Evolutionary conservation across 495 filamentous ascomycete species (phyloP), one percentile per base, ranked within the genome.

Genomic region (Glonium stellatum): DNA sequence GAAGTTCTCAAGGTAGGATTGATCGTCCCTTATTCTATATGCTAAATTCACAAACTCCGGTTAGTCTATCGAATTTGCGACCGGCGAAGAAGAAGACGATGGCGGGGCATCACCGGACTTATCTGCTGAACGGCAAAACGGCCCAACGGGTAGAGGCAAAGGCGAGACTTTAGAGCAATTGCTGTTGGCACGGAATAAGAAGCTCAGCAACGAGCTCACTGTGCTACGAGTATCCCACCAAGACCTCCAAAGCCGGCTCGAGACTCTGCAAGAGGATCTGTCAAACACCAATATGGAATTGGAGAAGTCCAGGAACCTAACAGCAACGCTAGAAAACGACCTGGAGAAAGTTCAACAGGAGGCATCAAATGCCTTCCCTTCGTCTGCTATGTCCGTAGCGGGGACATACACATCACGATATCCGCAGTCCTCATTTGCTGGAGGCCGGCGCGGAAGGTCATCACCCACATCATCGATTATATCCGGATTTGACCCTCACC

Each of bases 391-490:
- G 80, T 97, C 93, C 18, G 88, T 96, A 22, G 90, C 93, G 11
- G 92, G 90, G n/a, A 97, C 90, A 37, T 92, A 95, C 69, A 81
- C 82, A 47, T 90, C 88, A 6, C 85, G 88, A 37, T 88, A 92
- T 69, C 88, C 88, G 0, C 83, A 88, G 63, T 89, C 90, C 5
- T 80, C 87, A 6, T 82, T 82, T 55, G 80, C 80, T 8, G 78
- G 70, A 22, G 58, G 63, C 6, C 83, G 88, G 27, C 76, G 83
- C 39, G 80, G 67, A 10, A 41, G 58, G 4, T 54, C 85, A n/a
- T 97, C 95, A 10, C 93, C 93, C 12, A 97, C 93, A 18, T 96
- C 91, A 5, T 97, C 93, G 12, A 97, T 97, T 65, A 97, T 99
- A 62, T 96, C 90, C 48, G 93, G 93, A 22, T 92, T 96, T 71